Evolutionary conservation across 257 asterid genomes (phyloP).

Genomic region (Solanum chilense): DNA sequence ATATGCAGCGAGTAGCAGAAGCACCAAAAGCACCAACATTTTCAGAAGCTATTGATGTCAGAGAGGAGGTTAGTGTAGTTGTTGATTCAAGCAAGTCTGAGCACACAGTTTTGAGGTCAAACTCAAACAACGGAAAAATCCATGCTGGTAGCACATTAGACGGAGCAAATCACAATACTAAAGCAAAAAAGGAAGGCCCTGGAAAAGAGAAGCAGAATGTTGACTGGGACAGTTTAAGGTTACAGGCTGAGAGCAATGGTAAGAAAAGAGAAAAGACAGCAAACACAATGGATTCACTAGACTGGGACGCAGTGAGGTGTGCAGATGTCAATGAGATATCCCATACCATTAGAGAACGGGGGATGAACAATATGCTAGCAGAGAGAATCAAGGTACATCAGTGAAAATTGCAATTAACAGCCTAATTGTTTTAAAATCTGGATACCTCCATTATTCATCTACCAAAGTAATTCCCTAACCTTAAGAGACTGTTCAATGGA

Average conservation of each 20-base stretch:
- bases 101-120: slow-evolving; percentile 11
- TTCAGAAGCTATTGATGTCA: slow-evolving; percentile 23
- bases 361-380: slow-evolving; percentile 93
- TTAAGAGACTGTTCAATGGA: neutral
- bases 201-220: slow-evolving; percentile 42
- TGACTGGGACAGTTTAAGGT: slow-evolving; percentile 71
- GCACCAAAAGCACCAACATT: slow-evolving; percentile 12
- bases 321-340: slow-evolving; percentile 85
- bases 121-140: slow-evolving; percentile 9
- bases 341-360: slow-evolving; percentile 76
- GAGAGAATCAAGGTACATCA: slow-evolving; percentile 75
- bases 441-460: neutral
- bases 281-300: slow-evolving; percentile 70
- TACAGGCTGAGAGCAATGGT: slow-evolving; percentile 30
- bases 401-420: neutral
- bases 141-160: slow-evolving; percentile 15
- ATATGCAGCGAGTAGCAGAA: slow-evolving; percentile 24
- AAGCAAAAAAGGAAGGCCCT: slow-evolving; percentile 29
- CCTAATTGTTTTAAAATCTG: neutral
- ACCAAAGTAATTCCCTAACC: neutral
- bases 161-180: slow-evolving; percentile 12
- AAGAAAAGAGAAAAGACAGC: slow-evolving; percentile 40
- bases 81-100: slow-evolving; percentile 12
- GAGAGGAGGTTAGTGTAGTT: slow-evolving; percentile 27
- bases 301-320: slow-evolving; percentile 87